phyloP scores from a whole-genome alignment of 768 basidiomycete genomes.

The Mycena albidolilacea region DNA sequence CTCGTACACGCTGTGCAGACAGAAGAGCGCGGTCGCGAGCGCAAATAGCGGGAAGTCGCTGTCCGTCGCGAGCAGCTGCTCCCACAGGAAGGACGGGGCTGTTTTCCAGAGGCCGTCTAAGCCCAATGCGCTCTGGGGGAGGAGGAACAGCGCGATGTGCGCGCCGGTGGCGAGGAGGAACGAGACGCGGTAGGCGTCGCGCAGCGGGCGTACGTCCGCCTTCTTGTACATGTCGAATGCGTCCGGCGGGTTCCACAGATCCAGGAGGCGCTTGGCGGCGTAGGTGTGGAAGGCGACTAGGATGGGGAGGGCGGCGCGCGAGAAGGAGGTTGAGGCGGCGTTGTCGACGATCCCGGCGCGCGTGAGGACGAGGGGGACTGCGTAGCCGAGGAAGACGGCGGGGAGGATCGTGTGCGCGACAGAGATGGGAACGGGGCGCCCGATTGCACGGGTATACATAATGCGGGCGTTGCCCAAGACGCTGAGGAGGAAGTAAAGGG shows the following conservation, averaged over 20 bases:
- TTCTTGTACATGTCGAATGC: constrained; percentile 20
- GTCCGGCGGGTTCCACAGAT: neutral
- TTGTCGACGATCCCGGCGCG: neutral
- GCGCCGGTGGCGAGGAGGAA: constrained; percentile 2
- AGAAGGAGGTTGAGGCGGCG: neutral
- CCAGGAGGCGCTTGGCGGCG: neutral
- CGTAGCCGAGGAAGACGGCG: constrained; percentile 4
- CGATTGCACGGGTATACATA: constrained; percentile 11
- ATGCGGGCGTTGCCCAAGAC: neutral
- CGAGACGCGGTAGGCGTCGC: neutral
- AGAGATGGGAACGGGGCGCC: neutral
- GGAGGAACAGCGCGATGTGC: neutral
- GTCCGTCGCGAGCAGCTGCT: neutral
- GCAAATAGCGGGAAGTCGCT: constrained; percentile 6
- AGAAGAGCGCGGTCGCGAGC: constrained; percentile 5
- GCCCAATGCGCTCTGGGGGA: neutral
- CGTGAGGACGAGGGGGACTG: neutral
- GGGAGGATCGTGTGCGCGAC: constrained; percentile 10
- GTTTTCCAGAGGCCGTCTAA: neutral
- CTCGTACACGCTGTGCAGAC: constrained; percentile 17
- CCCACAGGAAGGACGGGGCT: neutral
- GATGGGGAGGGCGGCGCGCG: neutral
- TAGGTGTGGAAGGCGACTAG: constrained; percentile 3
- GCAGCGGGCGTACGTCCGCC: neutral
- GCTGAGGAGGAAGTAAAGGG: constrained; percentile 20